phyloP scores from a whole-genome alignment of 108 stramenopile genomes.

The Fragilariopsis cylindrus region DNA sequence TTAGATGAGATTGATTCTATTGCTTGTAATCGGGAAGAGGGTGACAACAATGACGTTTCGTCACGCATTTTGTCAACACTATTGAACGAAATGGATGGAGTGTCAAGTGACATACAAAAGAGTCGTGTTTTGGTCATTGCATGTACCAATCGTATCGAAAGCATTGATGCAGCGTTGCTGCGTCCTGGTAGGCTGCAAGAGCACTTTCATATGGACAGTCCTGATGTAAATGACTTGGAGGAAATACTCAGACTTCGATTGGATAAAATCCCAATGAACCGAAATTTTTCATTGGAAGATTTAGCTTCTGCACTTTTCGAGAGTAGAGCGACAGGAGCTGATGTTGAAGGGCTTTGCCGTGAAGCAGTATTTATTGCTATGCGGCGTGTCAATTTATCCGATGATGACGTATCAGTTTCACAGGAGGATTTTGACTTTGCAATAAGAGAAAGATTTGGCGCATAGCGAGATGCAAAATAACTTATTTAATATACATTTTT shows the following conservation, averaged over 20 bases:
- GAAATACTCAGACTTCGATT: conserved; percentile 54
- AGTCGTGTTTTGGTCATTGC: conserved; percentile 92
- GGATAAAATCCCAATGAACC: conserved; percentile 25
- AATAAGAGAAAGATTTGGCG: background rate
- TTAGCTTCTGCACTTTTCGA: conserved; percentile 35
- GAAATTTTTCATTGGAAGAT: conserved; percentile 21
- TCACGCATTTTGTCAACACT: conserved; percentile 90
- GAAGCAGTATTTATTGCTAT: conserved; percentile 50
- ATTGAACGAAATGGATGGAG: conserved; percentile 98
- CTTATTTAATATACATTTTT: background rate
- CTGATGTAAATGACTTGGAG: conserved; percentile 42
- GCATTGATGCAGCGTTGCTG: conserved; percentile 92
- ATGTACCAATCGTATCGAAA: conserved; percentile 93
- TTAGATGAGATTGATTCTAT: conserved; percentile 98
- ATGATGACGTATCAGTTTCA: conserved; percentile 10
- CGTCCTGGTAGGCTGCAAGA: conserved; percentile 95
- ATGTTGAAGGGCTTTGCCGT: conserved; percentile 72
- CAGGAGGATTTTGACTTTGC: conserved; percentile 13
- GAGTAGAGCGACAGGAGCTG: conserved; percentile 51
- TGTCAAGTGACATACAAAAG: conserved; percentile 49
- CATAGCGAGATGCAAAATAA: background rate
- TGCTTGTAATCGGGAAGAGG: conserved; percentile 83
- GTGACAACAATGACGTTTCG: conserved; percentile 45
- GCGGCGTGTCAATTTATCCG: background rate
- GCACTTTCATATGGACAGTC: conserved; percentile 57